phyloP scores from a whole-genome alignment of 352 stramenopile genomes.

The Aphanomyces stellatus region DNA sequence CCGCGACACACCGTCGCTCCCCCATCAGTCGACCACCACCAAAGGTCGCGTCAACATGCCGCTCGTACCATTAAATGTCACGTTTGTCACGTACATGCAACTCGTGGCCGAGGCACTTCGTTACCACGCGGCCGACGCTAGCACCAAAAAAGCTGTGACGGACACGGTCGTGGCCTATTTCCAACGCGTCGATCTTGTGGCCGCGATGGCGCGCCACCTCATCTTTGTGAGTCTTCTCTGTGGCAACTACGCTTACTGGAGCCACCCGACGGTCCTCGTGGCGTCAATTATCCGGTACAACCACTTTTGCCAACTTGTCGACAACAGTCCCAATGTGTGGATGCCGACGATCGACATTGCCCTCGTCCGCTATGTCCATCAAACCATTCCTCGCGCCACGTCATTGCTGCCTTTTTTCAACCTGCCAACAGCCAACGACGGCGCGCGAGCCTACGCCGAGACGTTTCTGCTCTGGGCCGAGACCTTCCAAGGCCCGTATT shows the following conservation, averaged over 20 bases:
- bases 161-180: background rate
- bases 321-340: too few species aligned
- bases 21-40: background rate
- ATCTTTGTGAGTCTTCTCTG: background rate
- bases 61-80: background rate
- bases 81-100: background rate
- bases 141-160: background rate
- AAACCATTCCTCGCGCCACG: too few species aligned
- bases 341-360: background rate
- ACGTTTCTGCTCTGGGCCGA: background rate
- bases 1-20: background rate
- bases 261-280: background rate
- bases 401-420: too few species aligned
- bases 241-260: background rate
- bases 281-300: background rate
- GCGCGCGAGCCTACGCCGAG: background rate
- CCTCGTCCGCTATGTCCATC: background rate
- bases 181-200: background rate
- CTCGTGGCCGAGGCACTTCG: background rate
- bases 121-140: background rate
- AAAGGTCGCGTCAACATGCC: background rate
- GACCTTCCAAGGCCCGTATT: background rate
- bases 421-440: too few species aligned
- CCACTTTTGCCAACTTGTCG: background rate
- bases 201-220: background rate